Evolutionary conservation across 345 rosid genomes (phyloP), one percentile per base, ranked within the genome.

Genomic region (Linum trigynum): DNA sequence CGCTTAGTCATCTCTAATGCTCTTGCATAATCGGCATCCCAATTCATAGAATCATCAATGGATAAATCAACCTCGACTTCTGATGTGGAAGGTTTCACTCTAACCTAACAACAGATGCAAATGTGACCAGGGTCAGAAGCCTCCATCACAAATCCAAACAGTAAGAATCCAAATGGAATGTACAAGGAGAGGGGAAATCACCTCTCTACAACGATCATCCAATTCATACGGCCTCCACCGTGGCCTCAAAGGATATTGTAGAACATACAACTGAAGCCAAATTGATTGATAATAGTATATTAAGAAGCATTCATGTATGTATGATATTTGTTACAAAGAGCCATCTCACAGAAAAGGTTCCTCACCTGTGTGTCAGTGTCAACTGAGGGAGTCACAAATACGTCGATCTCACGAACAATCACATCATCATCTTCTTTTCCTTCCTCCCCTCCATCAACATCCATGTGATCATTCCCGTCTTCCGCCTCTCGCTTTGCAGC

Each of bases 211-310:
- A 43, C 84, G 79, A 50, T 86, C 91, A 43, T 92, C 97, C 74
- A 92, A 71, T 60, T 92, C 97, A 36, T 87, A 92, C 2, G 96
- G 91, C 57, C 96, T 89, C 98, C 98, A 92, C 60, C 77, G 68
- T 2, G 97, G 85, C 70, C 98, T 79, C 61, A 86, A 55, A 7
- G 97, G 97, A 80, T 83, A 92, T 77, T 92, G 98, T 79, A 86
- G 41, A 39, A 92, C 87, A 77, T 86, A 90, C 35, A 92, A 67
- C 98, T 92, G 84, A 48, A 82, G 64, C 41, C 6, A 67, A 37
- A 11, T n/a, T 41, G 17, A 7, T 10, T 35, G 14, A 39, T 23
- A 0, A 37, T 58, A 37, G 12, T 5, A 5, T 3, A 39, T 7
- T 59, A 36, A 2, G 38, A 57, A 16, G 38, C 36, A 57, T 36